Percentiles rank a stretch among this genome's conserved stretches.
Conservation (phyloP, 2,329 filamentous ascomycete genomes). For the Xylariales sp. region DNA sequence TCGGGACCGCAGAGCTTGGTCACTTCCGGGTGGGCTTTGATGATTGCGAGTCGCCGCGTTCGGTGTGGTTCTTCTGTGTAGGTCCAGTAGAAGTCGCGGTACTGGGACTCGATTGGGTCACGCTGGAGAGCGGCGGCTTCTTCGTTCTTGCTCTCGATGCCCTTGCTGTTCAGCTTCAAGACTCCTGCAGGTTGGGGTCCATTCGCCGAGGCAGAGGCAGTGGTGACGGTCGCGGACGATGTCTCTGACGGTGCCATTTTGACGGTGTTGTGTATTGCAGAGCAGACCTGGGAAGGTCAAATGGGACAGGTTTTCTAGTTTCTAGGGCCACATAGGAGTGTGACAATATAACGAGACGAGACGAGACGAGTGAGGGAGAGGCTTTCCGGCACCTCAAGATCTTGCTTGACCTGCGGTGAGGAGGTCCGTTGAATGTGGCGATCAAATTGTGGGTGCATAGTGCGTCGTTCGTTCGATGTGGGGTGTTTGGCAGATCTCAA, state of each 20-base stretch:
- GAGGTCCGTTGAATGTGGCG: too few relatives aligned
- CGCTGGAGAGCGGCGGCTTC: conserved; percentile 19
- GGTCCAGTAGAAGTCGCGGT: conserved; percentile 88
- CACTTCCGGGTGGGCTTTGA: conserved; percentile 97
- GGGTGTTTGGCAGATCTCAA: too few relatives aligned
- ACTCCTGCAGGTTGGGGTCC: background rate
- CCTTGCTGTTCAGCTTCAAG: conserved; percentile 19
- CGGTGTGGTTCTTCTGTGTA: conserved; percentile 98
- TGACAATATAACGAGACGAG: too few relatives aligned
- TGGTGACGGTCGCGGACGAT: conserved; percentile 6
- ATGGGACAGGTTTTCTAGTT: too few relatives aligned
- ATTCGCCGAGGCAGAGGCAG: background rate
- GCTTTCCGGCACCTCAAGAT: too few relatives aligned
- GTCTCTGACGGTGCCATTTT: conserved; percentile 7
- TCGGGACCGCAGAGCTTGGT: conserved; percentile 96
- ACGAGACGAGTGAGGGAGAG: too few relatives aligned
- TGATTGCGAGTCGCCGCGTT: conserved; percentile 85
- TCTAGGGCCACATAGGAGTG: too few relatives aligned
- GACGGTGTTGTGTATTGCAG: too few relatives aligned
- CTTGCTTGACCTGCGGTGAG: too few relatives aligned
- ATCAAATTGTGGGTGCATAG: too few relatives aligned
- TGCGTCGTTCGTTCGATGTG: too few relatives aligned
- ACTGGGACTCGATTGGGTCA: conserved; percentile 35
- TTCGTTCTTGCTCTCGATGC: conserved; percentile 18
- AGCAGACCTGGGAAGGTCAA: too few relatives aligned